These are phyloP conservation scores for Tylopilus sp. DNA, from an alignment of 1,284 basidiomycete genomes.

Conservation along the genomic window DNA sequence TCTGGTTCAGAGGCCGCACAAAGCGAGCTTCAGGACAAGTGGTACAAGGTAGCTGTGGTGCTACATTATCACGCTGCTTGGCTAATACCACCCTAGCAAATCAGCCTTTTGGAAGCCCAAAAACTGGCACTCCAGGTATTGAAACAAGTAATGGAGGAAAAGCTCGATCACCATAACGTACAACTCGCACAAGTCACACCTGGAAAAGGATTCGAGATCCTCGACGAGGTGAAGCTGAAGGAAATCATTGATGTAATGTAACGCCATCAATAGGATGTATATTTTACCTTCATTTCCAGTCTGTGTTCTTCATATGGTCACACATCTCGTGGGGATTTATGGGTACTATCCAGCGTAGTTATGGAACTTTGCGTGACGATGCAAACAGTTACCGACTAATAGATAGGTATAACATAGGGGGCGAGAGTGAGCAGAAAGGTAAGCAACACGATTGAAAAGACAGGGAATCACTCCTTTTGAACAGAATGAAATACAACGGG, in stretches of 20 bases:
- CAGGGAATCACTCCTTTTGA: slow-evolving; percentile 9
- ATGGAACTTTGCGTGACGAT: slow-evolving; percentile 2
- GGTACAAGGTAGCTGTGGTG: slow-evolving; percentile 71
- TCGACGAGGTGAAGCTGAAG: slow-evolving; percentile 73
- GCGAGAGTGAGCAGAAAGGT: background rate
- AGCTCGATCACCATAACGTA: slow-evolving; percentile 66
- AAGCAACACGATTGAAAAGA: slow-evolving; percentile 8
- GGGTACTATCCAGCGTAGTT: slow-evolving; percentile 2
- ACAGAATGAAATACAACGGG: slow-evolving; percentile 17
- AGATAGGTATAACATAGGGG: slow-evolving; percentile 24
- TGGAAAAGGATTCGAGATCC: slow-evolving; percentile 76
- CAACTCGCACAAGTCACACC: slow-evolving; percentile 90
- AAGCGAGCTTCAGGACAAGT: slow-evolving; percentile 95
- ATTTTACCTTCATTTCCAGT: background rate
- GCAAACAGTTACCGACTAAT: slow-evolving; percentile 17
- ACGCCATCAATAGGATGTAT: slow-evolving; percentile 20
- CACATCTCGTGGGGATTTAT: background rate
- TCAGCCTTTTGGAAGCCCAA: slow-evolving; percentile 88
- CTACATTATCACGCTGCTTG: background rate
- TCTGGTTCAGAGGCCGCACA: slow-evolving; percentile 98
- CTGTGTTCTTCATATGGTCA: background rate
- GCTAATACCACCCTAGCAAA: slow-evolving; percentile 56
- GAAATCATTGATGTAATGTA: slow-evolving; percentile 77
- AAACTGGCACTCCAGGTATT: slow-evolving; percentile 82
- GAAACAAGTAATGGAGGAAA: slow-evolving; percentile 99